Base-by-base conservation (phyloP, 2,329 filamentous ascomycete species). In the Ceratocystis lukuohia region DNA sequence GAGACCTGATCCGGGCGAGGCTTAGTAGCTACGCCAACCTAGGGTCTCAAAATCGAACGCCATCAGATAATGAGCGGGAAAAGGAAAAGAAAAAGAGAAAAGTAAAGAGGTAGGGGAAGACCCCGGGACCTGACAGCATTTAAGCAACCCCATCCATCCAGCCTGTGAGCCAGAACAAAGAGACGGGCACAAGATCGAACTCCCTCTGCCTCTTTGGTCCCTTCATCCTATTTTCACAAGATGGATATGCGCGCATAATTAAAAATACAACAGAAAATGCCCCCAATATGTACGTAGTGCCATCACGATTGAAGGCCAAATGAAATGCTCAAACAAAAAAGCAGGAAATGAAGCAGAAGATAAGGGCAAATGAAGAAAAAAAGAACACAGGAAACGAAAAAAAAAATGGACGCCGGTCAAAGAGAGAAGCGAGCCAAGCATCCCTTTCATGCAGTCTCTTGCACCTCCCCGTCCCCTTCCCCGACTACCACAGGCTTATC, bases 401-500 rank as follows among this genome's bases (percentile, higher is more conserved):
- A 20, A 20, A 25, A 53, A 59, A 48, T 1, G 46, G 22, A 20
- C 20, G 25, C 30, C 37, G 25, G 33, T 44, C 37, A 30, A 25
- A 53, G 5, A 57, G 41, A 37, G 25, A 37, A 46, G 37, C 0
- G 10, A 12, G 12, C 37, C 5, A 41, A 45, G 5, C 22, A 6
- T n/a, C n/a, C 61, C 33, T 22, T 62, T 62, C 41, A 45, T 22
- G 33, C 37, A 5, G 5, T 22, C 64, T 22, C 33, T 28, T 10
- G 6, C 20, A 15, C 41, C 62, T 7, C 41, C n/a, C 50, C 41
- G 45, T 63, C 17, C 56, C 41, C 41, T 48, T 20, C 53, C 25
- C 53, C 12, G 57, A n/a, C 61, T 64, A 33, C 65, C 37, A 41
- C 37, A 15, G 46, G 50, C 64, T 65, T 53, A 46, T 62, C 33